Base-by-base conservation (phyloP, 495 filamentous ascomycete genomes). In the Tuber aestivum region DNA sequence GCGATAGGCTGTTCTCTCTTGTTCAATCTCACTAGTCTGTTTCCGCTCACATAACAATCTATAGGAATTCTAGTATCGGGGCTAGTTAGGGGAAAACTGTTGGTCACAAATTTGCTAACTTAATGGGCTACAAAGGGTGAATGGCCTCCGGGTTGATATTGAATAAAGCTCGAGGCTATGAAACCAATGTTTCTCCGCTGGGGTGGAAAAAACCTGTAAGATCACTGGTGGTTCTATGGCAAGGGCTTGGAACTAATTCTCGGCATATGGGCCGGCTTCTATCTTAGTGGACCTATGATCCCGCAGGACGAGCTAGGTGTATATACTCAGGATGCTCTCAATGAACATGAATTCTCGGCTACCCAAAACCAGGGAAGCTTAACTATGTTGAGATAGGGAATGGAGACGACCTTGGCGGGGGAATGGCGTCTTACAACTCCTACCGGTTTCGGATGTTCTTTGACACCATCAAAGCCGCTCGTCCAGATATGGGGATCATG, bases 311-410 rank as follows among this genome's bases (percentile, higher is more conserved):
- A 74, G 37, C 37, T 74, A 12, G 48, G 40, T 14, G 32, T 72
- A 20, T 77, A 40, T 7, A 40, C 74, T 41, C 48, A 69, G 40
- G 69, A 71, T 32, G 41, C 70, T 76, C 41, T 76, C 50, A 72
- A 79, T 23, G 48, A 80, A 42, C 27, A 78, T 20, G 74, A 83
- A 71, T 85, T 85, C 75, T 71, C 86, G 87, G 87, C 12, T 83
- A 87, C 72, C 84, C 85, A 0, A 81, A 86, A 6, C 86, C 87
- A 12, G 88, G 86, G 85, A 83, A 72, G 0, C 83, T 89, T 61
- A 83, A 83, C 1, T 87, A 85, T 69, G 84, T 89, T 72, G 87
- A 88, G 81, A 83, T 88, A 35, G 87, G 87, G 41, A 88, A 89
- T 74, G 86, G 88, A 76, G 87, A 88, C 74, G 85, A 86, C 76